phyloP scores from a whole-genome alignment of 164 flowering plant genomes.

The Warburgia ugandensis region DNA sequence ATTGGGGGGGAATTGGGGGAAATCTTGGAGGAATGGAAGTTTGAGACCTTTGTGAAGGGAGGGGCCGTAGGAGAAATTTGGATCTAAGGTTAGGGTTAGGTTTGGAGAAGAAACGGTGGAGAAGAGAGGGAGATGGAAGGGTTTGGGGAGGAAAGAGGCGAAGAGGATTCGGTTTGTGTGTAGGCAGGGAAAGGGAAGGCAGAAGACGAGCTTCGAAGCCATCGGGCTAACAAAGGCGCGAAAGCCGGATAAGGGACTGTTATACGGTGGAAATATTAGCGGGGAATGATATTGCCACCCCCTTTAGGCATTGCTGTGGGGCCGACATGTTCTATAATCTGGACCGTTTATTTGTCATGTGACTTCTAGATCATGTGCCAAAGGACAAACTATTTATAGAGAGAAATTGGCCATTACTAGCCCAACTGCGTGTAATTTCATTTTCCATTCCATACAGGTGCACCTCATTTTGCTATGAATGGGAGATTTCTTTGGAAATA shows the following conservation, averaged over 20 bases:
- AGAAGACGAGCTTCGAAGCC: slow-evolving; percentile 29
- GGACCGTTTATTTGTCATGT: no score
- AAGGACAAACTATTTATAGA: no score
- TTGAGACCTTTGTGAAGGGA: slow-evolving; percentile 61
- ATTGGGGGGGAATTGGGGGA: neutral
- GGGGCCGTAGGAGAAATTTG: slow-evolving; percentile 51
- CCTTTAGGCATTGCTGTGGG: neutral
- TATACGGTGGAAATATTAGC: neutral
- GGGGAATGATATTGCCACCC: neutral
- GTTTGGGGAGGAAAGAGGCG: no score
- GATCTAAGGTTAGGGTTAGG: slow-evolving; percentile 12
- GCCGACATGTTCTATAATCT: no score
- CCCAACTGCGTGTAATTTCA: no score
- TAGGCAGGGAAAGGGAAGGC: slow-evolving; percentile 12
- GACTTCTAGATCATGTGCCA: no score
- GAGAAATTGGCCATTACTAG: no score
- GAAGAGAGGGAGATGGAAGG: slow-evolving; percentile 14
- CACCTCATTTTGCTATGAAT: no score
- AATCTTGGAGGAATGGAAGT: slow-evolving; percentile 4
- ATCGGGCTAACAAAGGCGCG: slow-evolving; percentile 9
- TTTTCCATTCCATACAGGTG: no score
- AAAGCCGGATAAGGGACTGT: neutral
- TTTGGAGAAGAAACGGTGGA: slow-evolving; percentile 13
- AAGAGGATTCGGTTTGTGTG: neutral
- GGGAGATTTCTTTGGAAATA: no score